A percentile compares a stretch with the other conserved stretches of the same genome.
Evolutionary conservation across 495 filamentous ascomycete species (phyloP).

Genomic region (Penicillium verhagenii): DNA sequence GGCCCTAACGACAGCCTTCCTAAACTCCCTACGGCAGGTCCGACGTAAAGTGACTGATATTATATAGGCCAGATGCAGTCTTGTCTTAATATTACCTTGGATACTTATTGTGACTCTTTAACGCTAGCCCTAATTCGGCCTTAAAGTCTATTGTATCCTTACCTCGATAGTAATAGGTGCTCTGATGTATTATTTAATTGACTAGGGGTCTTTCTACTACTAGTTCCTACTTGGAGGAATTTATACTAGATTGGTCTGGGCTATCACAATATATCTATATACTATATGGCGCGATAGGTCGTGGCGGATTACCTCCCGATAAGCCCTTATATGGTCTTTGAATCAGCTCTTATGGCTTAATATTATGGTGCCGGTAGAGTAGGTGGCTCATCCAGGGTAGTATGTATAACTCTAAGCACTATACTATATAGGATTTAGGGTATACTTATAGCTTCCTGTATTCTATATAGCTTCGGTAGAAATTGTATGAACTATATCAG

Average conservation of each 20-base stretch:
- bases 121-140: not conserved
- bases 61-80: constrained; percentile 1
- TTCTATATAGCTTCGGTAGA: constrained; percentile 6
- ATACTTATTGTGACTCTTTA: constrained; percentile 2
- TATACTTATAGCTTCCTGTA: constrained; percentile 2
- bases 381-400: constrained; percentile 3
- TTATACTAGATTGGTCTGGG: not conserved
- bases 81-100: constrained; percentile 3
- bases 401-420: constrained; percentile 10
- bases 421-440: not conserved
- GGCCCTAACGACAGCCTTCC: not conserved
- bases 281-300: constrained; percentile 5
- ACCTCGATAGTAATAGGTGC: not conserved
- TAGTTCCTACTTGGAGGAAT: constrained; percentile 7
- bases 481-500: not conserved
- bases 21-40: not conserved
- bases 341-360: constrained; percentile 9
- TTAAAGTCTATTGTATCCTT: not conserved
- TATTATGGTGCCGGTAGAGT: constrained; percentile 1
- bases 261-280: not conserved
- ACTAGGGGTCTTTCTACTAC: not conserved
- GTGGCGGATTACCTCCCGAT: not conserved
- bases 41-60: not conserved
- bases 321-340: not conserved
- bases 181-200: constrained; percentile 4